A percentile compares a stretch with the other conserved stretches of the same genome.
These are phyloP conservation scores for Scutellaria galericulata DNA, from an alignment of 257 asterid species.

Conservation along the genomic window DNA sequence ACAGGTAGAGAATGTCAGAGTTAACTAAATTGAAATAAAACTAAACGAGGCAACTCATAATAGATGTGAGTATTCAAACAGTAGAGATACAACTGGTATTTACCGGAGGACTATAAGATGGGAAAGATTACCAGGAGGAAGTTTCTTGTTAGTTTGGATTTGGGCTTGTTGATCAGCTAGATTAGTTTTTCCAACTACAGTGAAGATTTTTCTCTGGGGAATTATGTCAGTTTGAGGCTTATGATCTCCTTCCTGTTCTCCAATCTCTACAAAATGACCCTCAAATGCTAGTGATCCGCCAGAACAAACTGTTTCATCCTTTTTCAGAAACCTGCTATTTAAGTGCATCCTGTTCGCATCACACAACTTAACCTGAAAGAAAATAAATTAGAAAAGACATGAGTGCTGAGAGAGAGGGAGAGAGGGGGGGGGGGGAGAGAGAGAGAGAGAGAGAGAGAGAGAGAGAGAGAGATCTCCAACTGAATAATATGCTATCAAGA, in stretches of 20 bases:
- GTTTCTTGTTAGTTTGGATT: slow-evolving; percentile 29
- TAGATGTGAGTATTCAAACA: slow-evolving; percentile 19
- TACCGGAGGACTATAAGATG: slow-evolving; percentile 31
- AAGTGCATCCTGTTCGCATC: slow-evolving; percentile 68
- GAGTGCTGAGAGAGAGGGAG: slow-evolving; percentile 9
- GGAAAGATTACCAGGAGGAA: slow-evolving; percentile 52
- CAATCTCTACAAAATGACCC: slow-evolving; percentile 76
- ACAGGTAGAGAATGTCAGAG: slow-evolving; percentile 13
- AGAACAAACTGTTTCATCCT: slow-evolving; percentile 59
- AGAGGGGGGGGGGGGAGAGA: too few relatives aligned
- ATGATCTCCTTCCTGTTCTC: slow-evolving; percentile 54
- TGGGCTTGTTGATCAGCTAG: slow-evolving; percentile 32
- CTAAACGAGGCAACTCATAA: not conserved
- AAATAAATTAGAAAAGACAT: slow-evolving; percentile 21
- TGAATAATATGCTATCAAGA: slow-evolving; percentile 25
- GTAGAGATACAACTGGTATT: slow-evolving; percentile 27
- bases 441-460: not conserved
- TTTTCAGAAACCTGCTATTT: slow-evolving; percentile 68
- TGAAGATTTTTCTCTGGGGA: slow-evolving; percentile 38
- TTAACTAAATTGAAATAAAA: slow-evolving; percentile 9
- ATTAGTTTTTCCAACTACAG: slow-evolving; percentile 37
- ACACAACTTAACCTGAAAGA: slow-evolving; percentile 66
- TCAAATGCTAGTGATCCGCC: slow-evolving; percentile 69
- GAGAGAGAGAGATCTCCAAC: not conserved
- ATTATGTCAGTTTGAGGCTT: slow-evolving; percentile 45